Evolutionary conservation across 148 eudicot species (phyloP), one percentile per base, ranked within the genome.

Genomic region (Vaccinium myrtillus): DNA sequence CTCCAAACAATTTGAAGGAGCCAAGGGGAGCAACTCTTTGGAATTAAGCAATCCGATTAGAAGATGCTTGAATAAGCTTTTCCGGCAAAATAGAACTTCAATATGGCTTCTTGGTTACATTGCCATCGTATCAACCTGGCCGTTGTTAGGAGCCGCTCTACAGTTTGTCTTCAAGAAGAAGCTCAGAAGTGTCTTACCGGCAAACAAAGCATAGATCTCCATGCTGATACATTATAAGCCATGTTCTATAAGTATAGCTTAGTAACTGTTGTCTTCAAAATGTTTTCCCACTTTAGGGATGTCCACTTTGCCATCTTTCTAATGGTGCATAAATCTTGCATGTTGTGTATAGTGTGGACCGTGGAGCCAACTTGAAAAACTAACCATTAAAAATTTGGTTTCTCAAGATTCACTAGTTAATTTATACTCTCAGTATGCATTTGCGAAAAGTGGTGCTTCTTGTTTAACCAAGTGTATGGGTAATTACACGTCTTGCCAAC

Each of bases 91-190:
- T 32, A 91, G 82, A 86, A 92, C 84, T 56, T 94, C 93, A 46
- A 89, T 93, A 63, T 95, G 98, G 98, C 84, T 93, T 80, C 95
- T 94, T 16, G 90, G 91, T 84, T 95, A 93, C 83, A 87, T 94
- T 59, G 94, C 98, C 80, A 73, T 92, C 65, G 53, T 89, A 36
- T 88, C 98, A 39, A 91, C 87, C 83, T 94, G 92, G 95, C 98
- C 96, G 10, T 75, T 93, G 81, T 84, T 90, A 8, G 91, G 96
- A 56, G 88, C 93, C 43, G 95, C 90, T 36, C 80, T 95, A 21
- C 89, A 85, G 69, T 89, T 90, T 88, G 85, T 92, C 79, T 87
- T 89, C 86, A 89, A 82, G 84, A 90, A 87, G 86, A 93, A 91
- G 90, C 78, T 54, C 13, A 88, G 80, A 83, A 90, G 81, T 51